These are phyloP conservation scores for Avena atlantica DNA, from an alignment of 176 grass and related monocot species.

Conservation along the genomic window DNA sequence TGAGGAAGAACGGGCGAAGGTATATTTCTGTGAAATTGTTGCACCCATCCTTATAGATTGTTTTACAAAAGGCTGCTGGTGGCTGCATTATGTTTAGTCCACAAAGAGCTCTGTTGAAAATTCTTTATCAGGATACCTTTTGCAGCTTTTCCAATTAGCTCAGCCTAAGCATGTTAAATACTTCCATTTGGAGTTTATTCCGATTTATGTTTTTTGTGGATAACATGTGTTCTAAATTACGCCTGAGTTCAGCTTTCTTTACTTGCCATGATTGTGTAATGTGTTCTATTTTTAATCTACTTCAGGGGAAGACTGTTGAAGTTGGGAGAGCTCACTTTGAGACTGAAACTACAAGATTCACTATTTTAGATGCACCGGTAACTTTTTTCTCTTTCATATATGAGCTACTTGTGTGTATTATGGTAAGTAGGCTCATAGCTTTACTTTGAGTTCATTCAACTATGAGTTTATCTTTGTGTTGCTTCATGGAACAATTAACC, in stretches of 20 bases:
- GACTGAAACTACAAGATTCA: conserved; percentile 88
- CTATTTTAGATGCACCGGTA: conserved; percentile 91
- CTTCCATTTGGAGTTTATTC: neutral
- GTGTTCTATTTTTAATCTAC: conserved; percentile 31
- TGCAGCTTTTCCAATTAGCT: neutral
- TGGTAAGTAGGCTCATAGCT: neutral
- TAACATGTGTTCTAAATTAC: neutral
- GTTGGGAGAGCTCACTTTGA: conserved; percentile 96
- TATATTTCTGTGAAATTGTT: conserved; percentile 1
- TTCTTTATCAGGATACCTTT: neutral
- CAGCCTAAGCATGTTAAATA: conserved; percentile 10
- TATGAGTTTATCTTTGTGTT: conserved; percentile 3
- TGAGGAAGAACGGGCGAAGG: conserved; percentile 88
- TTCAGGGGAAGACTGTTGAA: conserved; percentile 83
- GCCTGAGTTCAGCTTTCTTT: neutral
- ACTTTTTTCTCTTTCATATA: conserved; percentile 29
- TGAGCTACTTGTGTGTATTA: conserved; percentile 2
- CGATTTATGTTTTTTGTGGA: neutral
- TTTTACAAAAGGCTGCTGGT: neutral
- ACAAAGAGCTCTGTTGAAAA: neutral
- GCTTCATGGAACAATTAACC: neutral
- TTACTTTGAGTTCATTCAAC: neutral
- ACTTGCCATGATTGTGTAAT: neutral
- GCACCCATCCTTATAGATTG: neutral
- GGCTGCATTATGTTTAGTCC: neutral